These are phyloP conservation scores for Trichoderma sp. DNA, from an alignment of 2,329 filamentous ascomycete genomes.

Conservation along the genomic window DNA sequence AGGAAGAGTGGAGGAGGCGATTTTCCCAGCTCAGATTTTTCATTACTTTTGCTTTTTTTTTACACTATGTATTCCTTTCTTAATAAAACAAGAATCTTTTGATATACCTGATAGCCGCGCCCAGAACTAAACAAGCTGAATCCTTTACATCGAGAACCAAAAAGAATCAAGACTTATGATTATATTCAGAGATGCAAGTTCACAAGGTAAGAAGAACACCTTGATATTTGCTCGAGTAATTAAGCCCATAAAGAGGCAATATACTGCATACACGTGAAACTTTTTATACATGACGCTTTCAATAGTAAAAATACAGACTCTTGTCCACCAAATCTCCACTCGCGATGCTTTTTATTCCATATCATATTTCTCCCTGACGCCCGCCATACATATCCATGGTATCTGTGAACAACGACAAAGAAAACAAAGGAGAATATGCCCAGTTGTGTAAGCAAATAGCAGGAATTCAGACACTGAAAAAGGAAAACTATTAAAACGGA, in stretches of 20 bases:
- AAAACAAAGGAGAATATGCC: constrained; percentile 2
- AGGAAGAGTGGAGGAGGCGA: constrained; percentile 4
- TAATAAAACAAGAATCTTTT: neutral
- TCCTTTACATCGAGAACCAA: neutral
- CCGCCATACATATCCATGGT: constrained; percentile 23
- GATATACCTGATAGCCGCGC: neutral
- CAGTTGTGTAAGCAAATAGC: neutral
- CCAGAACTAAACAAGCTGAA: neutral
- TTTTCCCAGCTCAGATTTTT: neutral
- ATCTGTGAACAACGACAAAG: constrained; percentile 22
- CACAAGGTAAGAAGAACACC: neutral
- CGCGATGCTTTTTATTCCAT: constrained; percentile 4
- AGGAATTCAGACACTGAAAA: neutral
- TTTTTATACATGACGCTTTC: constrained; percentile 6
- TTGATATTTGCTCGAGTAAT: neutral
- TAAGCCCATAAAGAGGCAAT: neutral
- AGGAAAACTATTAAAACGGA: neutral
- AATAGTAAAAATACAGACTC: neutral
- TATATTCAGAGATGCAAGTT: neutral
- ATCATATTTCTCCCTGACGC: constrained; percentile 16
- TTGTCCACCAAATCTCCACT: neutral
- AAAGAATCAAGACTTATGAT: neutral
- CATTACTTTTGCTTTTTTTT: neutral
- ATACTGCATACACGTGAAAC: neutral
- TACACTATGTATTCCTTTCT: neutral